These are phyloP conservation scores for Alternaria triticimaculans DNA, from an alignment of 2,329 filamentous ascomycete species.

Conservation along the genomic window DNA sequence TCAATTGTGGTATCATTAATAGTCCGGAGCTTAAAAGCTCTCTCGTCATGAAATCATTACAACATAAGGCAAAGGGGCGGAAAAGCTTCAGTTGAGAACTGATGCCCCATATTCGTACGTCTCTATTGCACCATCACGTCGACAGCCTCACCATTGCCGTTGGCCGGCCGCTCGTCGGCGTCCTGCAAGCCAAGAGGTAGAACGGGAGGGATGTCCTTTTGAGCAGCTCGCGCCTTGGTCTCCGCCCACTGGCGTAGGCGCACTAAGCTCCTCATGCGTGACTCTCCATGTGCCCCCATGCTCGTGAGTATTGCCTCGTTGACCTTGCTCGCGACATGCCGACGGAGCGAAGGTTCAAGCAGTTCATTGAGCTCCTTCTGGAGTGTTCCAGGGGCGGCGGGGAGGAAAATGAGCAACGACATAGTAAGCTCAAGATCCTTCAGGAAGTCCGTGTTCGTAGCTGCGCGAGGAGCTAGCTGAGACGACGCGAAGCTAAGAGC, in stretches of 20 bases:
- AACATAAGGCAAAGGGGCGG: not conserved
- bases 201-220: conserved; percentile 50
- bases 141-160: conserved; percentile 41
- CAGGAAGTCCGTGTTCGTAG: conserved; percentile 80
- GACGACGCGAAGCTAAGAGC: conserved; percentile 87
- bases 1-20: not conserved
- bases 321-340: conserved; percentile 83
- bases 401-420: conserved; percentile 85
- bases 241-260: conserved; percentile 88
- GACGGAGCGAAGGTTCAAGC: conserved; percentile 78
- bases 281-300: conserved; percentile 76
- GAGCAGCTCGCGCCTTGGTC: conserved; percentile 58
- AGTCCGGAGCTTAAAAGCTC: not conserved
- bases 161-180: conserved; percentile 30
- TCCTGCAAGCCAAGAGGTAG: conserved; percentile 54
- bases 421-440: conserved; percentile 91
- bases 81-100: not conserved
- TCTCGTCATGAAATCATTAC: not conserved
- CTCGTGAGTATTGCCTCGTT: conserved; percentile 85
- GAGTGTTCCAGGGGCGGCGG: conserved; percentile 66
- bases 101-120: not conserved
- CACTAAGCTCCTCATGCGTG: conserved; percentile 81
- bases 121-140: conserved; percentile 45
- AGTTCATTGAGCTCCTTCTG: conserved; percentile 77
- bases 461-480: conserved; percentile 85